A percentile compares a stretch with the other conserved stretches of the same genome.
Evolutionary conservation across 1,139 yeast genomes (phyloP).

Genomic region (Geotrichum australiense): DNA sequence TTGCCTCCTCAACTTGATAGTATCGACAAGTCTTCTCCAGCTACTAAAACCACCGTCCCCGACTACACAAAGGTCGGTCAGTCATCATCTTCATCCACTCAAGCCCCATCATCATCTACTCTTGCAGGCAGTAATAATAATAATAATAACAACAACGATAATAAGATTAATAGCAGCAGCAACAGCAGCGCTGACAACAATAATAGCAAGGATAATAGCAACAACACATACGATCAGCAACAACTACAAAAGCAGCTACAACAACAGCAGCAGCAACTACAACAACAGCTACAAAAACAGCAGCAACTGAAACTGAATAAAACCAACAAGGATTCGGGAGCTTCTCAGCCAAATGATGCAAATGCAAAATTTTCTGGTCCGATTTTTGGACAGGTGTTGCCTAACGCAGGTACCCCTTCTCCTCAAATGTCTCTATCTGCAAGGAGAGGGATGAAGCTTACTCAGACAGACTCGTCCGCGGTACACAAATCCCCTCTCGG

Average conservation of each 20-base stretch:
- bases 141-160: conserved; percentile 1
- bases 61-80: conserved; percentile 14
- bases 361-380: conserved; percentile 12
- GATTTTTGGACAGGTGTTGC: conserved; percentile 10
- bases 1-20: not conserved
- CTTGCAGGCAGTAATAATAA: no score
- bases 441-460: conserved; percentile 31
- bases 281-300: not conserved
- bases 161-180: not conserved
- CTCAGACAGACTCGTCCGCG: conserved; percentile 13
- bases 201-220: not conserved
- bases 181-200: not conserved
- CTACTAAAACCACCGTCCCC: conserved; percentile 16
- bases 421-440: conserved; percentile 30
- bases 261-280: not conserved
- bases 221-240: not conserved
- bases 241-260: not conserved
- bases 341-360: not conserved
- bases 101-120: no score
- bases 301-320: not conserved
- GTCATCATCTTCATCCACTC: not conserved
- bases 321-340: not conserved
- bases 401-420: conserved; percentile 13
- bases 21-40: not conserved
- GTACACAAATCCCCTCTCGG: not conserved